Base-by-base conservation (phyloP, 441 rosid species). In the Eutrema salsugineum region DNA sequence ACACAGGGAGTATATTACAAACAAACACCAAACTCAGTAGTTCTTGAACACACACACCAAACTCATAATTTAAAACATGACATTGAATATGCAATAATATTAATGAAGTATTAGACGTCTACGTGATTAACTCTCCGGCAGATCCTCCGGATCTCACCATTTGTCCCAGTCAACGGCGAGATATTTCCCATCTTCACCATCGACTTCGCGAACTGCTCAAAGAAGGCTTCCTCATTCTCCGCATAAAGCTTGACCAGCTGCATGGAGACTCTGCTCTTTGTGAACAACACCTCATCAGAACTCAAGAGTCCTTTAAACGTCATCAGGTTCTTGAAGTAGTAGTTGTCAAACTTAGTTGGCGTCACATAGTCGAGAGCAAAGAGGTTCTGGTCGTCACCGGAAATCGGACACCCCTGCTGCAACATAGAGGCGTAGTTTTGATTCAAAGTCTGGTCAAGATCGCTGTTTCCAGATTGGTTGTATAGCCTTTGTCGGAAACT, bases 401-500 rank as follows among this genome's bases (percentile, higher is more conserved):
- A 59, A 11, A 72, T 78, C 1, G 81, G 88, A 55, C 91, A 86
- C 24, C 38, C 19, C 47, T 72, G 78, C 10, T 38, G 80, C 15
- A 86, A 80, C 6, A 16, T 66, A 0, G 72, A 40, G 42, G 79
- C 54, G 68, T 79, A 86, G 35, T 82, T 30, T 38, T 82, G 14
- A 58, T 73, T 74, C 12, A 84, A 15, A 10, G 82, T 72, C 9
- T 60, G 71, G 55, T 86, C 91, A 0, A 73, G 80, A 11, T 70
- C 67, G 40, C 77, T 78, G 15, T 80, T 84, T 46, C 85, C 84
- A 8, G 60, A 73, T 66, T 81, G 75, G 68, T 86, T 83, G 80
- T 81, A 84, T 22, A 86, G 69, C 8, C 96, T 91, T 87, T 88
- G 90, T 75, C 93, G 81, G 84, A 94, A 89, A 80, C 77, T 82